Percentiles rank a stretch among this genome's conserved stretches.
These are phyloP conservation scores for Chlorella vulgaris DNA, from an alignment of 139 green algal genomes.

Conservation along the genomic window DNA sequence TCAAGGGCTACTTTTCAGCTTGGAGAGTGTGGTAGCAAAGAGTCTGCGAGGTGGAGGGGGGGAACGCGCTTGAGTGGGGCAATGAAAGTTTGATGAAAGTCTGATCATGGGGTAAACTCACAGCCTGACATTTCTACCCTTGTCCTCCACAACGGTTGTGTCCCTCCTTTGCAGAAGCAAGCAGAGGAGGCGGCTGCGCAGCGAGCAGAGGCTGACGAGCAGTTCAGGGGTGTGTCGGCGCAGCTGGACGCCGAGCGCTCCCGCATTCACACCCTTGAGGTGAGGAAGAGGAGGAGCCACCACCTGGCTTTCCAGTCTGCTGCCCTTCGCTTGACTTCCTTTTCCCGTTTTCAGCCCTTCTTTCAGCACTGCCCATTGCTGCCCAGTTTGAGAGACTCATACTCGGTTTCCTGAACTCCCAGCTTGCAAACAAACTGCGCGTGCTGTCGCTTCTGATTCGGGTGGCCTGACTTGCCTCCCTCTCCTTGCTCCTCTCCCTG, in stretches of 20 bases:
- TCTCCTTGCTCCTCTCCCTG: background rate
- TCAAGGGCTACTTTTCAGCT: no score
- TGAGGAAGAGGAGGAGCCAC: background rate
- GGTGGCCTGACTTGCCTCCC: background rate
- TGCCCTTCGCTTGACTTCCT: background rate
- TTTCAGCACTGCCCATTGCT: no score
- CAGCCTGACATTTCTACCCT: background rate
- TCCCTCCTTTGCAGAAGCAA: background rate
- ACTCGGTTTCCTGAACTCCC: background rate
- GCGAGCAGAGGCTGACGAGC: slow-evolving; percentile 4
- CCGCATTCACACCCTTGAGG: slow-evolving; percentile 20
- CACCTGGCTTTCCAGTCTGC: background rate
- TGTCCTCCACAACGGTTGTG: background rate
- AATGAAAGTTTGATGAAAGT: no score
- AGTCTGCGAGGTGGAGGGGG: no score
- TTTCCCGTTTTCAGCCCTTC: background rate
- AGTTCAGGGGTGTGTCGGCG: background rate
- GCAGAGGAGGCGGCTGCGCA: slow-evolving; percentile 15
- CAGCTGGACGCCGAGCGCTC: slow-evolving; percentile 36
- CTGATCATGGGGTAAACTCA: background rate
- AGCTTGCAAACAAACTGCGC: background rate
- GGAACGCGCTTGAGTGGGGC: no score
- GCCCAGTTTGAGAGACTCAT: no score
- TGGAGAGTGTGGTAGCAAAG: no score
- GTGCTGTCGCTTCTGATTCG: background rate